A percentile compares a stretch with the other conserved stretches of the same genome.
Conservation (phyloP, 2,329 filamentous ascomycete genomes). For the Pseudogymnoascus sp. region DNA sequence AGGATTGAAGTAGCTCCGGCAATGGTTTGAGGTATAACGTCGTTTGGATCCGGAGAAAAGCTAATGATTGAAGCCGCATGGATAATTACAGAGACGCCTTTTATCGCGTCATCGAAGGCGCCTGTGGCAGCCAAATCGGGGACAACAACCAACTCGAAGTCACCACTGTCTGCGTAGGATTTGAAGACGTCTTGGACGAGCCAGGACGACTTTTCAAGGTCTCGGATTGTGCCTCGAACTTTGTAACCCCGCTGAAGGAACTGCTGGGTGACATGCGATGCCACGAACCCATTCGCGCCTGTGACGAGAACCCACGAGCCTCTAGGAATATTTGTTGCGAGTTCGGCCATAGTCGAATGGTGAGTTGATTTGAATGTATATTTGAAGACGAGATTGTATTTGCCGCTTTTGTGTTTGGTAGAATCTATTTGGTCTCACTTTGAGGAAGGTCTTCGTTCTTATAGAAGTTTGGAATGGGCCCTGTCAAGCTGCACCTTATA, state of each 20-base stretch:
- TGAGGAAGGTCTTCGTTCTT: not conserved
- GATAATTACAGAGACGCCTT: slow-evolving; percentile 35
- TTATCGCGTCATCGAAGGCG: slow-evolving; percentile 33
- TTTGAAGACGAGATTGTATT: not conserved
- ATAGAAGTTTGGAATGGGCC: not conserved
- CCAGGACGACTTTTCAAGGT: slow-evolving; percentile 28
- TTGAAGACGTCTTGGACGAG: slow-evolving; percentile 28
- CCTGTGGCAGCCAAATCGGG: slow-evolving; percentile 30
- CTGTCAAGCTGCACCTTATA: not conserved
- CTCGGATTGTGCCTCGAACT: slow-evolving; percentile 39
- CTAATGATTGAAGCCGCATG: slow-evolving; percentile 37
- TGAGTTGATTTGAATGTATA: not conserved
- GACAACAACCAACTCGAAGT: slow-evolving; percentile 33
- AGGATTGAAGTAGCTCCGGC: slow-evolving; percentile 32
- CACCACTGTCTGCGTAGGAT: slow-evolving; percentile 20
- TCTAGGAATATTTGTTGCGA: slow-evolving; percentile 17
- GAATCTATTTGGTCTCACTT: not conserved
- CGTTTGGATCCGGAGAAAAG: slow-evolving; percentile 33
- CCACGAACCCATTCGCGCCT: slow-evolving; percentile 39
- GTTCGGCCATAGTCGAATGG: not conserved
- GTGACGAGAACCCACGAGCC: slow-evolving; percentile 36
- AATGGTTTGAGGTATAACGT: slow-evolving; percentile 34
- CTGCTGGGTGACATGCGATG: slow-evolving; percentile 33
- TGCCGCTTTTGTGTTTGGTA: not conserved
- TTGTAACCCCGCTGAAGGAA: slow-evolving; percentile 34